These are phyloP conservation scores for Arthrinium puccinioides DNA, from an alignment of 2,329 filamentous ascomycete genomes.

Conservation along the genomic window DNA sequence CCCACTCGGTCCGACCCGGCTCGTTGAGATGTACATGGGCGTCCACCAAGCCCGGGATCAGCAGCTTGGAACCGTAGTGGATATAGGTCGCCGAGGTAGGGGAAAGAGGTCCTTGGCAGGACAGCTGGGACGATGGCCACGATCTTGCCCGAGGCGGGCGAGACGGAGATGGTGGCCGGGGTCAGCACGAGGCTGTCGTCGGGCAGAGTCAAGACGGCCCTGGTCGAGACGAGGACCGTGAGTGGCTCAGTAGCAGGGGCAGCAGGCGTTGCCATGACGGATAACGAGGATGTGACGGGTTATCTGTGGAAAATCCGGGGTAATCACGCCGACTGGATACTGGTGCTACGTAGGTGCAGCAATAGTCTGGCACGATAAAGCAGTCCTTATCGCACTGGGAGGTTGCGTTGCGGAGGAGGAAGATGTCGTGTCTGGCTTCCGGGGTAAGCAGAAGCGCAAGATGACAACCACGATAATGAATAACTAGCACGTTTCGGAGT, in stretches of 20 bases:
- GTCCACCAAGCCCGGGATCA: conserved; percentile 89
- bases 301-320: background rate
- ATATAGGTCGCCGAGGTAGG: conserved; percentile 64
- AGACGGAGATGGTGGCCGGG: conserved; percentile 77
- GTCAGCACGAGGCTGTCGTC: conserved; percentile 57
- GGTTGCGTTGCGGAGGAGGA: no score
- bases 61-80: conserved; percentile 76
- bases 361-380: no score
- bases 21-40: conserved; percentile 98
- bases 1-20: conserved; percentile 95
- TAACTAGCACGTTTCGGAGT: no score
- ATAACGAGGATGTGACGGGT: background rate
- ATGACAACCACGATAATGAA: no score
- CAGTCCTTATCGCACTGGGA: no score
- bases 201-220: conserved; percentile 70
- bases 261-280: background rate
- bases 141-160: conserved; percentile 75
- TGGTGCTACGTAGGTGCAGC: background rate
- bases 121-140: conserved; percentile 65
- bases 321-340: background rate
- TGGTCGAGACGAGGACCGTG: conserved; percentile 74
- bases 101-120: conserved; percentile 69
- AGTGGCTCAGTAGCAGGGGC: conserved; percentile 30
- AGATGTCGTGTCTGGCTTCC: no score
- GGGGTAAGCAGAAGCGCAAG: no score